phyloP scores from a whole-genome alignment of 495 filamentous ascomycete genomes.

The Lophium mytilinum region DNA sequence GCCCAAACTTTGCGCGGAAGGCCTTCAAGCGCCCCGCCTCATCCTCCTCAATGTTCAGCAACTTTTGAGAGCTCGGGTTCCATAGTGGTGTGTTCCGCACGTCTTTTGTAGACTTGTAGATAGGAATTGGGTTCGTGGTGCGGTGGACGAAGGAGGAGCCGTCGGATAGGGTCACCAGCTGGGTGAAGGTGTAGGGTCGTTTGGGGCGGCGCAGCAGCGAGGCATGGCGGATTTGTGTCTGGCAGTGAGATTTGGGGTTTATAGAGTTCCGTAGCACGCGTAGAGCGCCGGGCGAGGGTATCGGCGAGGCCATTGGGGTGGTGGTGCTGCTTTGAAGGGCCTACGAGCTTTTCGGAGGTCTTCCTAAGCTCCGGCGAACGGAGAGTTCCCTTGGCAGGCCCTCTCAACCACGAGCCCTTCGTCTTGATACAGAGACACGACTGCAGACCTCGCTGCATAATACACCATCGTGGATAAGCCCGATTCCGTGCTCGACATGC shows the following conservation, averaged over 20 bases:
- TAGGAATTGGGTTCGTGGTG: slow-evolving; percentile 72
- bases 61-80: slow-evolving; percentile 71
- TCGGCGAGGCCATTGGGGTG: slow-evolving; percentile 18
- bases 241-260: slow-evolving; percentile 22
- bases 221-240: slow-evolving; percentile 59
- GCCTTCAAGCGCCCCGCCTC: slow-evolving; percentile 85
- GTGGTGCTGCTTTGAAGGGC: background rate
- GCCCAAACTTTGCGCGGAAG: slow-evolving; percentile 76
- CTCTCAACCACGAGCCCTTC: background rate
- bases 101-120: slow-evolving; percentile 76
- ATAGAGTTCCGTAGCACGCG: slow-evolving; percentile 8
- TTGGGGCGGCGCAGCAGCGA: slow-evolving; percentile 81
- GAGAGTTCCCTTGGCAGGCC: background rate
- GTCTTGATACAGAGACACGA: background rate
- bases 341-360: background rate
- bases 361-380: background rate
- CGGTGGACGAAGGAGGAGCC: slow-evolving; percentile 79
- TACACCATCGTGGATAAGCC: background rate
- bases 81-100: slow-evolving; percentile 79
- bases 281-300: slow-evolving; percentile 19
- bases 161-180: slow-evolving; percentile 90
- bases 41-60: slow-evolving; percentile 85
- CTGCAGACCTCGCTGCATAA: background rate
- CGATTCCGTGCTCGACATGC: background rate
- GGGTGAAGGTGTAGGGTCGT: slow-evolving; percentile 92